Conservation (phyloP, 257 asterid genomes). For the Capsicum chinense region DNA sequence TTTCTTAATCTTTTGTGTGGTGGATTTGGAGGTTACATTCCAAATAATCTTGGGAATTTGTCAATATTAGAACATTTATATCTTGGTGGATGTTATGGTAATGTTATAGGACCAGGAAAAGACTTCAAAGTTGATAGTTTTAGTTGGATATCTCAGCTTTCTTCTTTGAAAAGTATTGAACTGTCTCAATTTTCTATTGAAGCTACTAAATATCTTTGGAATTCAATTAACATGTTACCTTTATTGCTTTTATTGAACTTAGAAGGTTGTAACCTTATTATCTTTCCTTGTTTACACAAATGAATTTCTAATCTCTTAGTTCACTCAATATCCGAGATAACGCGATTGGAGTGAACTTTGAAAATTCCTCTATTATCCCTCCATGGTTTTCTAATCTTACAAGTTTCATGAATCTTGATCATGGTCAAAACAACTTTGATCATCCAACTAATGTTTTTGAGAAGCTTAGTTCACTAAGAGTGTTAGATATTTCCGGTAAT, state of each 20-base stretch:
- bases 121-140: slow-evolving; percentile 23
- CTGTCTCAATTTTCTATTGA: not conserved
- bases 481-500: not conserved
- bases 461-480: slow-evolving; percentile 2
- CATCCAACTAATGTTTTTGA: not conserved
- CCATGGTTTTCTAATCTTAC: slow-evolving; percentile 19
- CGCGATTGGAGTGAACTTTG: not conserved
- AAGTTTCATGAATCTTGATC: not conserved
- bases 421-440: not conserved
- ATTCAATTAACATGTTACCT: not conserved
- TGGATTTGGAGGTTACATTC: slow-evolving; percentile 27
- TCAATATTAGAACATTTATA: slow-evolving; percentile 33
- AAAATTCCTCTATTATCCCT: not conserved
- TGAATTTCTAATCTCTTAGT: not conserved
- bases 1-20: too few species aligned
- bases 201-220: not conserved
- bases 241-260: slow-evolving; percentile 3
- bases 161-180: slow-evolving; percentile 28
- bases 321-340: not conserved
- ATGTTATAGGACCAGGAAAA: not conserved
- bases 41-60: slow-evolving; percentile 37
- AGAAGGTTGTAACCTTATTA: not conserved
- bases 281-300: not conserved
- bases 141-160: slow-evolving; percentile 29
- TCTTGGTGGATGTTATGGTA: slow-evolving; percentile 22